A percentile compares a stretch with the other conserved stretches of the same genome.
These are phyloP conservation scores for Begonia loranthoides DNA, from an alignment of 306 rosid genomes.

Conservation along the genomic window DNA sequence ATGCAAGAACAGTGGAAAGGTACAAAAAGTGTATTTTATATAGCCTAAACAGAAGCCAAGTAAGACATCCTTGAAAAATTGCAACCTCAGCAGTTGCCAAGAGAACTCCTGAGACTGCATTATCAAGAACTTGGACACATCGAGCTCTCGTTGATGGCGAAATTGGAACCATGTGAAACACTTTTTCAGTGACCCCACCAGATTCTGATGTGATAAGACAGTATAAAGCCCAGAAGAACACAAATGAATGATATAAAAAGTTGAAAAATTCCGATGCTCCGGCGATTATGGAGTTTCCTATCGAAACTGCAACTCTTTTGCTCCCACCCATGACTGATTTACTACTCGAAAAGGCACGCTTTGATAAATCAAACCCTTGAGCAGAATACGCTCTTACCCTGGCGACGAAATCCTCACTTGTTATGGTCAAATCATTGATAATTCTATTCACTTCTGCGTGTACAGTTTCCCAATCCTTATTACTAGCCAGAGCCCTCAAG, in stretches of 20 bases:
- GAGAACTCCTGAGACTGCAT: slow-evolving; percentile 84
- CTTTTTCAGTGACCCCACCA: slow-evolving; percentile 98
- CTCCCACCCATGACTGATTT: slow-evolving; percentile 60
- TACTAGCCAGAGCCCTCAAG: slow-evolving; percentile 40
- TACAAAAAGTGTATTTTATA: slow-evolving; percentile 76
- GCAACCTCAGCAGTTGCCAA: slow-evolving; percentile 85
- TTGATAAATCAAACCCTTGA: slow-evolving; percentile 64
- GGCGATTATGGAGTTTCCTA: slow-evolving; percentile 60
- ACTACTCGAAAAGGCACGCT: slow-evolving; percentile 53
- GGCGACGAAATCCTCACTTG: slow-evolving; percentile 66
- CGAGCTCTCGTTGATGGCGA: slow-evolving; percentile 43
- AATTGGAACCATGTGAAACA: slow-evolving; percentile 71
- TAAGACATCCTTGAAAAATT: slow-evolving; percentile 76
- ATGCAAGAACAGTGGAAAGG: slow-evolving; percentile 77
- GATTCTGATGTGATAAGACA: slow-evolving; percentile 81
- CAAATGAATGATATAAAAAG: slow-evolving; percentile 77
- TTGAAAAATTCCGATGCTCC: slow-evolving; percentile 93
- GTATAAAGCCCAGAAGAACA: slow-evolving; percentile 85
- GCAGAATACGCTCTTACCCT: slow-evolving; percentile 75
- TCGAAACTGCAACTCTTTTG: slow-evolving; percentile 44
- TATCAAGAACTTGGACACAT: slow-evolving; percentile 87
- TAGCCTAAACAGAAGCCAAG: slow-evolving; percentile 82
- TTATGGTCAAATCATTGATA: slow-evolving; percentile 55
- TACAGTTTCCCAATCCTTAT: slow-evolving; percentile 70
- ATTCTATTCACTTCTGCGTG: slow-evolving; percentile 52